phyloP scores from a whole-genome alignment of 176 grass and related monocot genomes.

The Triticum aestivum region DNA sequence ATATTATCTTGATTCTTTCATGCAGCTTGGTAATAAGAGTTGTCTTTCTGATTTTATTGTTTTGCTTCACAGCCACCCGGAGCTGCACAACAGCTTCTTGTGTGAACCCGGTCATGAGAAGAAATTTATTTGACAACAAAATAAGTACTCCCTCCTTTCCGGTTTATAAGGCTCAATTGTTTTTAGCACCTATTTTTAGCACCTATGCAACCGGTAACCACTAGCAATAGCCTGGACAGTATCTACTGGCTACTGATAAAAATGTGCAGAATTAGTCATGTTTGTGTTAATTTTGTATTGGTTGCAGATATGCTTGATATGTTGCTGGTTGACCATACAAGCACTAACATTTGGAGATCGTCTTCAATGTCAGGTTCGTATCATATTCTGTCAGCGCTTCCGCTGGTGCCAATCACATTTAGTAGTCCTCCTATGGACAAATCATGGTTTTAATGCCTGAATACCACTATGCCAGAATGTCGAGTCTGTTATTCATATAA shows the following conservation, averaged over 20 bases:
- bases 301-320: not conserved
- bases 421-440: too few species aligned
- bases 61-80: rapidly evolving
- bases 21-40: not conserved
- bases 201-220: too few species aligned
- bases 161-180: too few species aligned
- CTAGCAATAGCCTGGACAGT: too few species aligned
- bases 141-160: too few species aligned
- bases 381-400: not conserved
- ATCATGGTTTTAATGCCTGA: too few species aligned
- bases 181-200: too few species aligned
- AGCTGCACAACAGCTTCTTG: not conserved
- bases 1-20: too few species aligned
- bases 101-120: not conserved
- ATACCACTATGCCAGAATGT: not conserved
- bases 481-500: not conserved
- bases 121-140: too few species aligned
- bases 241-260: not conserved
- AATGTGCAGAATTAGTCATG: not conserved
- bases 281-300: not conserved
- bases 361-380: not conserved
- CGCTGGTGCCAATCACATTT: not conserved
- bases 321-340: not conserved
- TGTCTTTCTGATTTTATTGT: not conserved
- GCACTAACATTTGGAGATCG: not conserved